Percentiles rank a stretch among this genome's conserved stretches.
Conservation (phyloP, 768 basidiomycete species). For the Exidia glandulosa region DNA sequence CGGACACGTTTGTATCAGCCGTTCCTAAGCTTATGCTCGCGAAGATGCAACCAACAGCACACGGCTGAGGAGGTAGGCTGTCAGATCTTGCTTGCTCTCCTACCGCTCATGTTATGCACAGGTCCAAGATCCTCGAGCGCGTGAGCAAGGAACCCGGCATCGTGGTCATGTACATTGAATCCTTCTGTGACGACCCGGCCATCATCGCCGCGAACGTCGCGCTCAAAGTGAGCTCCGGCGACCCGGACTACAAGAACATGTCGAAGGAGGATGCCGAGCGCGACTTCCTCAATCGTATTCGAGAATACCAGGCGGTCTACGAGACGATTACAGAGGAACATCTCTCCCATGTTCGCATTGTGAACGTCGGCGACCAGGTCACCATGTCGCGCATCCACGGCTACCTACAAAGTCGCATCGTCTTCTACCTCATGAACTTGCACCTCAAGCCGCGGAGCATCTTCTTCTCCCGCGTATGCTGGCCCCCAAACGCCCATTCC, state of each 20-base stretch:
- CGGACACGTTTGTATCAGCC: constrained; percentile 7
- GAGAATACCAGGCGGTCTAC: constrained; percentile 89
- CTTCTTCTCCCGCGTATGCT: constrained; percentile 82
- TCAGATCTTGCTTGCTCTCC: constrained; percentile 1
- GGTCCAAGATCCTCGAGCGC: constrained; percentile 75
- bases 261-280: constrained; percentile 73
- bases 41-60: constrained; percentile 99
- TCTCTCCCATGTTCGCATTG: constrained; percentile 82
- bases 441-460: constrained; percentile 95
- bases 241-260: constrained; percentile 93
- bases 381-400: constrained; percentile 81
- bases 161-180: constrained; percentile 87
- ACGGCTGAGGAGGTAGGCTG: constrained; percentile 48
- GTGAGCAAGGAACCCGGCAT: constrained; percentile 82
- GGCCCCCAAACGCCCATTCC: not conserved
- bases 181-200: constrained; percentile 84
- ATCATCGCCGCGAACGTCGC: constrained; percentile 94
- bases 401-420: constrained; percentile 92
- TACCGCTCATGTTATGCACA: constrained; percentile 14
- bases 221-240: constrained; percentile 89
- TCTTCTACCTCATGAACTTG: constrained; percentile 96
- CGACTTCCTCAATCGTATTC: constrained; percentile 87
- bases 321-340: constrained; percentile 89
- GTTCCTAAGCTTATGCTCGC: not conserved
- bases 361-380: constrained; percentile 87